These are phyloP conservation scores for Rosa lucieae DNA, from an alignment of 306 rosid genomes.

Conservation along the genomic window DNA sequence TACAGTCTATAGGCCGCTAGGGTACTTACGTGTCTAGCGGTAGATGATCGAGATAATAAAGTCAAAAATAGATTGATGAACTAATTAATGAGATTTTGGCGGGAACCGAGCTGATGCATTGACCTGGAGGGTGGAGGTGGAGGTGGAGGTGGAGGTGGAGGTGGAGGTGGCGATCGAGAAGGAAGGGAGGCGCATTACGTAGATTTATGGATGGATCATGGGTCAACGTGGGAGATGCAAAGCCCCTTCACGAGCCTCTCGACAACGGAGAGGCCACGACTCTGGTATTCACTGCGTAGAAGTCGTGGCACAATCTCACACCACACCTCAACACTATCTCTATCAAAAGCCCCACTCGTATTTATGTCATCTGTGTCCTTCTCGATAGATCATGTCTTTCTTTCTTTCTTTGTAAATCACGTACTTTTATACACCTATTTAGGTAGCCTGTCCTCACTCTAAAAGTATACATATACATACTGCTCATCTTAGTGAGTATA, in stretches of 20 bases:
- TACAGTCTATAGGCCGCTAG: neutral
- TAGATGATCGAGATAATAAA: neutral
- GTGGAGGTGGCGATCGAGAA: neutral
- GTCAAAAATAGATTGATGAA: neutral
- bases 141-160: too few relatives aligned
- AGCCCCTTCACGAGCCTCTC: conserved; percentile 30
- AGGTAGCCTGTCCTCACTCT: conserved; percentile 5
- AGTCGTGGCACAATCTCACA: conserved; percentile 60
- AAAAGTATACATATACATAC: neutral
- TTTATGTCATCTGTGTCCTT: neutral
- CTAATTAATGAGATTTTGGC: neutral
- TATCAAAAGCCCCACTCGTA: conserved; percentile 18
- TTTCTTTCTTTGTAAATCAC: neutral
- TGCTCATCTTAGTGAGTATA: neutral
- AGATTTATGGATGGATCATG: neutral
- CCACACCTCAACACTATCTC: conserved; percentile 34
- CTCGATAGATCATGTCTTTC: neutral
- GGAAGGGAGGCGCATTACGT: neutral
- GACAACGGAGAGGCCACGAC: conserved; percentile 69
- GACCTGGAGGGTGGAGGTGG: neutral
- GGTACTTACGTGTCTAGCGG: neutral
- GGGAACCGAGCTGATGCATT: neutral
- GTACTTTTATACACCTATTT: neutral
- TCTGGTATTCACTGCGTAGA: neutral
- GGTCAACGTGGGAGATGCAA: conserved; percentile 56